A percentile compares a stretch with the other conserved stretches of the same genome.
Evolutionary conservation across 495 filamentous ascomycete genomes (phyloP).

Genomic region (Acidiella bohemica): DNA sequence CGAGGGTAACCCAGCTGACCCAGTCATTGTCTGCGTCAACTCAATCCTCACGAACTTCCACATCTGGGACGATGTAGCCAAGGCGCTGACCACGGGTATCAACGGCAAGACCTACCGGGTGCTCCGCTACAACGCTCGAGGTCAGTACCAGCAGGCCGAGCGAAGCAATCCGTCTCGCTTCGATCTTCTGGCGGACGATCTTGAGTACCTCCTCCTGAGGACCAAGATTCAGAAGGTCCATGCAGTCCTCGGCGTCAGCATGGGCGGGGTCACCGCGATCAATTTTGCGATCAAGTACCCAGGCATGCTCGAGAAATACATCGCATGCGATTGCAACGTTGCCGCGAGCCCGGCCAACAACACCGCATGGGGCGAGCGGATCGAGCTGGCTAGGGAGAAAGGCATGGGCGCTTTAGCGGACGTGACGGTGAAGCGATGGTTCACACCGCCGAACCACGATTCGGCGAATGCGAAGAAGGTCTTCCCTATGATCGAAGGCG

Average conservation of each 20-base stretch:
- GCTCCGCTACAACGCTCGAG: slow-evolving; percentile 58
- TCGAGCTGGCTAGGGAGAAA: slow-evolving; percentile 49
- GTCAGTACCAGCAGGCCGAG: slow-evolving; percentile 31
- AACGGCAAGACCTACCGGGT: slow-evolving; percentile 51
- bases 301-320: slow-evolving; percentile 41
- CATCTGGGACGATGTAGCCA: slow-evolving; percentile 67
- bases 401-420: slow-evolving; percentile 48
- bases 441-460: slow-evolving; percentile 48
- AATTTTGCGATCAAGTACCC: slow-evolving; percentile 57
- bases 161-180: slow-evolving; percentile 32
- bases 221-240: slow-evolving; percentile 24
- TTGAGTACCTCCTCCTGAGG: slow-evolving; percentile 33
- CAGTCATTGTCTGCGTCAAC: slow-evolving; percentile 59
- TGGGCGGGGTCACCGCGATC: slow-evolving; percentile 63
- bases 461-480: slow-evolving; percentile 38
- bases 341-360: slow-evolving; percentile 53
- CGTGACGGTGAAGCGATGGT: slow-evolving; percentile 61
- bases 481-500: slow-evolving; percentile 47
- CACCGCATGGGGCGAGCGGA: slow-evolving; percentile 63
- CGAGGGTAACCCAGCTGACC: slow-evolving; percentile 56
- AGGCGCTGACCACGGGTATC: slow-evolving; percentile 39
- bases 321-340: slow-evolving; percentile 67
- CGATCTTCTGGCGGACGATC: slow-evolving; percentile 52
- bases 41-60: slow-evolving; percentile 55
- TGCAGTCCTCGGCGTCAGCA: slow-evolving; percentile 53